phyloP scores from a whole-genome alignment of 306 rosid genomes.

The Cajanus cajan region DNA sequence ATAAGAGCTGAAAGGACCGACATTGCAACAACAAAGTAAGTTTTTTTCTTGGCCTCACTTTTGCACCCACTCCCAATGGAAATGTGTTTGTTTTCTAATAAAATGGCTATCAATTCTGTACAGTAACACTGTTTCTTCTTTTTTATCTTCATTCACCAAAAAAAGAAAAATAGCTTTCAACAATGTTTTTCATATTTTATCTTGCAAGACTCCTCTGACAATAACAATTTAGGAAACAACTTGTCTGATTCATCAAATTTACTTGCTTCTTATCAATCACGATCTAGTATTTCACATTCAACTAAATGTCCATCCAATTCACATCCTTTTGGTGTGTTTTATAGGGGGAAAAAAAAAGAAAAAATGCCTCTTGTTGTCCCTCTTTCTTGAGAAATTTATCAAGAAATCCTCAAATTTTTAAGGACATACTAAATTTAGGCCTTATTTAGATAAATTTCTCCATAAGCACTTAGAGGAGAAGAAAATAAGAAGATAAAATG shows the following conservation, averaged over 20 bases:
- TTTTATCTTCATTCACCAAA: too few relatives aligned
- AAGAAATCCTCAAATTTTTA: neutral
- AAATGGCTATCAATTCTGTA: neutral
- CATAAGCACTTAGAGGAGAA: too few relatives aligned
- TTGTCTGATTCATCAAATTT: conserved; percentile 14
- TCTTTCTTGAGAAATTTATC: conserved; percentile 13
- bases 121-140: too few relatives aligned
- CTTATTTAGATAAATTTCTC: too few relatives aligned
- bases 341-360: neutral
- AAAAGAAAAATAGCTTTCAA: neutral
- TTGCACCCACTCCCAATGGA: neutral
- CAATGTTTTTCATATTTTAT: conserved; percentile 1
- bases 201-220: neutral
- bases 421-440: neutral
- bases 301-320: conserved; percentile 1
- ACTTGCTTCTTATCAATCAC: conserved; percentile 13
- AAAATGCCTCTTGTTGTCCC: neutral
- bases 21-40: neutral
- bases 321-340: neutral
- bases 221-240: conserved; percentile 1
- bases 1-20: conserved; percentile 30
- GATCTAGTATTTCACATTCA: neutral
- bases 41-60: conserved; percentile 12
- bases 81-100: conserved; percentile 6
- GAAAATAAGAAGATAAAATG: too few relatives aligned